Base-by-base conservation (phyloP, 148 eudicot species). In the Chenopodium quinoa region DNA sequence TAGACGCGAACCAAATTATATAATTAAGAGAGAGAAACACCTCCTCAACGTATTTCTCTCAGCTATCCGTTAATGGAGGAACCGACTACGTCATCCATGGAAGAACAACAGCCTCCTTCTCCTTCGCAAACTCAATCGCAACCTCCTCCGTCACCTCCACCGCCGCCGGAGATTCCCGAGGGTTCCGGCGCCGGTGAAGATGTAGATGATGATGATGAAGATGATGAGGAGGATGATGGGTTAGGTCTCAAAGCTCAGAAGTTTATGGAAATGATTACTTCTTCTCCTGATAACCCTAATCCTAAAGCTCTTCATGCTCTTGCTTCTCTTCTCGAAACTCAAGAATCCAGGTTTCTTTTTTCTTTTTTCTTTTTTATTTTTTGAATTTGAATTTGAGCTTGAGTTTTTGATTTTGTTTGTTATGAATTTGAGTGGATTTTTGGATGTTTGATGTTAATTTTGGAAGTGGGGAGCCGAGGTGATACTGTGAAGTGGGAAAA, bases 261-360 rank as follows among this genome's bases (percentile, higher is more conserved):
- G 44, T 84, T 91, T 32, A 93, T 96, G 92, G 95, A 96, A 75
- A 85, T 91, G 84, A 90, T 96, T 73, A 92, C 95, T 64, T 75
- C 84, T 2, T 80, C 88, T 8, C 83, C 88, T 29, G 95, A 91
- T 81, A 96, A 96, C 91, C 97, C 97, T 91, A 96, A 85, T 76
- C 89, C 95, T 65, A 82, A 77, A 62, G 86, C 80, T 52, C 90
- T 96, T 68, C 99, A 96, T 77, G 97, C 98, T 73, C 90, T 94
- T 68, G 91, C 98, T 40, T 88, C 94, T 23, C 87, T 96, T 75
- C 90, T 96, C 58, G 98, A 96, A 86, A 87, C 92, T 22, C 90
- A 93, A 58, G 99, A 96, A 85, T 79, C 90, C 40, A 96, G 97
- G 99, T 96, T 37, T 75, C 1, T 77, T 64, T 80, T 34, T 5